A percentile compares a stretch with the other conserved stretches of the same genome.
Evolutionary conservation across 352 stramenopile genomes (phyloP).

Genomic region (Phytopythium chamaehyphon): DNA sequence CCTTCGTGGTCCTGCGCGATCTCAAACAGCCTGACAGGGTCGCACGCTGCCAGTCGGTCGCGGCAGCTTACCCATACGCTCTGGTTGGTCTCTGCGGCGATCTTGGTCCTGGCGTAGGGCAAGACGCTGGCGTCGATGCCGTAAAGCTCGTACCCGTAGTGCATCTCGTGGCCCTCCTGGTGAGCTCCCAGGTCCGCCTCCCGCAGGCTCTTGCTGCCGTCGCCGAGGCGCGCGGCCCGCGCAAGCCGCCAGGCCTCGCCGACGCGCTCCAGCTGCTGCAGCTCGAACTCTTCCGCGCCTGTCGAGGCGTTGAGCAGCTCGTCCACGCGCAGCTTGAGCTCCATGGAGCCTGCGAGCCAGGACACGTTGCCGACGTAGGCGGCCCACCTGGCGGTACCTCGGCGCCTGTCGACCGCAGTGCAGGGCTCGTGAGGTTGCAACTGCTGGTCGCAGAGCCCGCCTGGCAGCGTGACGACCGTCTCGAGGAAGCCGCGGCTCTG

Average conservation of each 20-base stretch:
- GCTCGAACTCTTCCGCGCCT: conserved; percentile 6
- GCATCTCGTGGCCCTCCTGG: conserved; percentile 51
- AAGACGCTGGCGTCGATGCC: conserved; percentile 41
- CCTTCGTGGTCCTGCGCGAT: conserved; percentile 64
- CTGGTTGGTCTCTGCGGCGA: conserved; percentile 65
- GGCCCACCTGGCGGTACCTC: conserved; percentile 49
- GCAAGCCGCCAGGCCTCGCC: conserved; percentile 20
- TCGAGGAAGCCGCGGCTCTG: conserved; percentile 72
- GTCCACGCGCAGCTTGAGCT: conserved; percentile 46
- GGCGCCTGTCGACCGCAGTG: conserved; percentile 57
- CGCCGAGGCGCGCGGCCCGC: conserved; percentile 10
- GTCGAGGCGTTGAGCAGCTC: conserved; percentile 44
- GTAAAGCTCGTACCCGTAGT: conserved; percentile 69
- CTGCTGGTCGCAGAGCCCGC: conserved; percentile 36
- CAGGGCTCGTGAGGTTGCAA: conserved; percentile 36
- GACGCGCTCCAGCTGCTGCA: conserved; percentile 25
- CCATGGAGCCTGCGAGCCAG: conserved; percentile 52
- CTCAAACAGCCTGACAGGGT: conserved; percentile 53
- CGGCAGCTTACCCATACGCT: conserved; percentile 74
- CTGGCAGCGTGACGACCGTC: conserved; percentile 56
- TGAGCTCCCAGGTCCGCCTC: conserved; percentile 12
- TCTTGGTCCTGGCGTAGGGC: conserved; percentile 36
- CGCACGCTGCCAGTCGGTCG: conserved; percentile 27
- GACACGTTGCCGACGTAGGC: conserved; percentile 74
- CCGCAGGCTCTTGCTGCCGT: conserved; percentile 6